Conservation (phyloP, 108 stramenopile genomes). For the Nitzschia palea region DNA sequence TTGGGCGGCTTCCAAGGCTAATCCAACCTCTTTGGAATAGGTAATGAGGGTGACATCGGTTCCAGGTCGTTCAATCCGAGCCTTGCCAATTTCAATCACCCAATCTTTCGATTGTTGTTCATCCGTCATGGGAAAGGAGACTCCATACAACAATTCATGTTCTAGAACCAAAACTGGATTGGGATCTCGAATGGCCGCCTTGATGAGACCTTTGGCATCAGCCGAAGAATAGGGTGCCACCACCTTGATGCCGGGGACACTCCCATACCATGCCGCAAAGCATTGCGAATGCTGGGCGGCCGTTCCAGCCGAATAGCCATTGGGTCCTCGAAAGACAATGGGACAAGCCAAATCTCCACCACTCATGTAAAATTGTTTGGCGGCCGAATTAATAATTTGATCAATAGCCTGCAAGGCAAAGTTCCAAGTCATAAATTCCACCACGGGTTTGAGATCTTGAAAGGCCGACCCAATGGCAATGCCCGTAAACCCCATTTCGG, state of each 20-base stretch:
- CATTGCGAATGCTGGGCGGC: conserved; percentile 99
- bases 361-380: conserved; percentile 99
- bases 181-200: conserved; percentile 98
- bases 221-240: conserved; percentile 95
- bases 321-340: conserved; percentile 99
- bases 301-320: conserved; percentile 97
- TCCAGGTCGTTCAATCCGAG: conserved; percentile 91
- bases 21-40: conserved; percentile 90
- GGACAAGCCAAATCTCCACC: conserved; percentile 94
- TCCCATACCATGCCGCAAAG: conserved; percentile 97
- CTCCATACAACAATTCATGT: conserved; percentile 98
- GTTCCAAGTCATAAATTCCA: conserved; percentile 99
- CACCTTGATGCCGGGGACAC: conserved; percentile 93
- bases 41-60: conserved; percentile 96
- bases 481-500: conserved; percentile 99
- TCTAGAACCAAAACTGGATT: conserved; percentile 98
- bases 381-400: conserved; percentile 96
- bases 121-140: conserved; percentile 92
- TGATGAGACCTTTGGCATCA: conserved; percentile 98
- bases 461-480: conserved; percentile 95
- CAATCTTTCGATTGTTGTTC: conserved; percentile 90
- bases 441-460: conserved; percentile 92
- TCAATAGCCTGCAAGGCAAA: conserved; percentile 99
- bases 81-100: conserved; percentile 90
- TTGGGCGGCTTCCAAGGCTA: conserved; percentile 93